Percentiles rank a stretch among this genome's conserved stretches.
Evolutionary conservation across 1,284 basidiomycete genomes (phyloP).

Genomic region (Sporisorium exsertum): DNA sequence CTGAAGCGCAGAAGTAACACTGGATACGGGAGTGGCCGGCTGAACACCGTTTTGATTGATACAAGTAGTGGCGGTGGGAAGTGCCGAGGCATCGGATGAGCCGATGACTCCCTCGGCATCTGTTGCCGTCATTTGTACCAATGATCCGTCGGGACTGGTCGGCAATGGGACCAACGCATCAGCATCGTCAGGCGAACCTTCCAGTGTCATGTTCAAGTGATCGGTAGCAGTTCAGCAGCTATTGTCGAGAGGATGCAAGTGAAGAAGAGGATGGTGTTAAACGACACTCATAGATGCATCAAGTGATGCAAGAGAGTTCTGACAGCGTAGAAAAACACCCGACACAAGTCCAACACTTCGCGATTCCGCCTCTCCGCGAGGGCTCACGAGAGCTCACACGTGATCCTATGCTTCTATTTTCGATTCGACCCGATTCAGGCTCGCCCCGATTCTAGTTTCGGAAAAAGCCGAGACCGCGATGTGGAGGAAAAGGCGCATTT

Average conservation of each 20-base stretch:
- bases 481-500: slow-evolving; percentile 1
- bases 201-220: neutral
- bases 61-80: neutral
- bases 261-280: neutral
- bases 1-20: neutral
- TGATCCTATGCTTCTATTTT: slow-evolving; percentile 12
- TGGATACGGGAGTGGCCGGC: neutral
- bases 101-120: neutral
- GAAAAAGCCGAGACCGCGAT: neutral
- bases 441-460: neutral
- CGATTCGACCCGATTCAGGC: neutral
- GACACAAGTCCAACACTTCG: slow-evolving; percentile 40
- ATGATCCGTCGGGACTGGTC: slow-evolving; percentile 19
- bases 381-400: slow-evolving; percentile 14
- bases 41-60: neutral
- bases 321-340: slow-evolving; percentile 38
- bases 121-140: neutral
- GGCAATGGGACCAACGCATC: slow-evolving; percentile 27
- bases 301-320: neutral
- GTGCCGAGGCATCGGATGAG: neutral
- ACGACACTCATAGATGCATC: too few relatives aligned
- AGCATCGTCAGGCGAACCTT: slow-evolving; percentile 6
- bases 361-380: slow-evolving; percentile 19
- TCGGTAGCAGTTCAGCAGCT: neutral
- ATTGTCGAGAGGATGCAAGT: neutral